Percentiles rank a stretch among this genome's conserved stretches.
These are phyloP conservation scores for Colletotrichum sp. DNA, from an alignment of 2,329 filamentous ascomycete species.

Conservation along the genomic window DNA sequence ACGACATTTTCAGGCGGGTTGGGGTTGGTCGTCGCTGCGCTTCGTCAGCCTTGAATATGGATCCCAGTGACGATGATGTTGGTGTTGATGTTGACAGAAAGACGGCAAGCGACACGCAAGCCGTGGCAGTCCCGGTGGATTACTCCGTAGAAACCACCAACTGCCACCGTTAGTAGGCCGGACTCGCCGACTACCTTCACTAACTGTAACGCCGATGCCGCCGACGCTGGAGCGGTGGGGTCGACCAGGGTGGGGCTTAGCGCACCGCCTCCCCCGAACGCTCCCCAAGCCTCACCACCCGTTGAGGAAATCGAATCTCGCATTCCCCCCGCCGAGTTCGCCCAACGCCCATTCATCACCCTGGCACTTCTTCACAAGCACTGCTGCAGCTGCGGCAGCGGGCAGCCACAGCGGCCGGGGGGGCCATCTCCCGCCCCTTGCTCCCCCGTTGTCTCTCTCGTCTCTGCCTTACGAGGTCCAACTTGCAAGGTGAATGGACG, in stretches of 20 bases:
- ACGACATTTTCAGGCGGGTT: background rate
- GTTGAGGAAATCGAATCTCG: background rate
- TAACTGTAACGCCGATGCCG: background rate
- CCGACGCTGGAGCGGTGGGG: background rate
- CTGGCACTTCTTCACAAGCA: background rate
- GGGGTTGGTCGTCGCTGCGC: background rate
- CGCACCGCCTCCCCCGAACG: conserved; percentile 9
- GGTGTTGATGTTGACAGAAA: background rate
- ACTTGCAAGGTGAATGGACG: background rate
- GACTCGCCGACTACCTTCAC: background rate
- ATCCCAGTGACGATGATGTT: background rate
- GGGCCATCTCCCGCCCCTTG: background rate
- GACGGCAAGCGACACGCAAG: background rate
- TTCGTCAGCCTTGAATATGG: background rate
- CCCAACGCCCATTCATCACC: background rate
- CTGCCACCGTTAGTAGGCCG: background rate
- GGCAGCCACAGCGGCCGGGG: background rate
- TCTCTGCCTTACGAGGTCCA: background rate
- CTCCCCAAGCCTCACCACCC: background rate
- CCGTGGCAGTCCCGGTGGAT: background rate
- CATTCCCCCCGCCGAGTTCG: background rate
- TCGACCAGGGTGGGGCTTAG: background rate
- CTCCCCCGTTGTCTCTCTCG: background rate
- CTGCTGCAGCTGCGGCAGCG: background rate
- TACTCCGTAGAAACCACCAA: background rate